Evolutionary conservation across 2,329 filamentous ascomycete species (phyloP).

Genomic region (Zelopaecilomyces penicillatus): DNA sequence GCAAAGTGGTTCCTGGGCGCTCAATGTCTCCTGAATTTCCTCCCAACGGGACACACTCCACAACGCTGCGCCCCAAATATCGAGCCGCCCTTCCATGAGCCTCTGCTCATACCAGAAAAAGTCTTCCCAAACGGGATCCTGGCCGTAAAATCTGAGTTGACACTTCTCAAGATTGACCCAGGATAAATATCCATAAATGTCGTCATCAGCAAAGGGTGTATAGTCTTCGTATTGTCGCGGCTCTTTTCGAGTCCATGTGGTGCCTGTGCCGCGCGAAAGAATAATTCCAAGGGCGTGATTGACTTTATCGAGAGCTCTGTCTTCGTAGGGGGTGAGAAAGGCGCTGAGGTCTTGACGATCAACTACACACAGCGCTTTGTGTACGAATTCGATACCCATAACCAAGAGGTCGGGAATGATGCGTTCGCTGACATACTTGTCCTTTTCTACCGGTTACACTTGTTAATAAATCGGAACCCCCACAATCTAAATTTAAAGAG

Average conservation of each 20-base stretch:
- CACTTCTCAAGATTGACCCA: conserved; percentile 6
- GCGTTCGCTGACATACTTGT: conserved; percentile 2
- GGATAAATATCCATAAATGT: not conserved
- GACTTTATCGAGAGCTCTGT: not conserved
- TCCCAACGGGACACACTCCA: conserved; percentile 10
- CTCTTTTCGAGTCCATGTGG: conserved; percentile 7
- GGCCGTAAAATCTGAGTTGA: not conserved
- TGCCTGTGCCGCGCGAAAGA: conserved; percentile 4
- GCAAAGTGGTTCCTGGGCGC: not conserved
- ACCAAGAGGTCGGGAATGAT: conserved; percentile 7
- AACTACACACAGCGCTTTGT: conserved; percentile 5
- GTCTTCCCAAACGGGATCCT: not conserved
- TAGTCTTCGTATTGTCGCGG: conserved; percentile 1
- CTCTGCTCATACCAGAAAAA: conserved; percentile 1
- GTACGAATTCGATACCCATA: conserved; percentile 5
- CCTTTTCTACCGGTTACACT: not conserved
- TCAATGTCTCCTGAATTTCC: conserved; percentile 4
- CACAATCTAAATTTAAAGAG: too few relatives aligned
- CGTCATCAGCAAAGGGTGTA: conserved; percentile 3
- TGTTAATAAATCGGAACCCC: not conserved
- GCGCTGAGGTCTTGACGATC: not conserved
- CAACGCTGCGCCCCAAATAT: conserved; percentile 8
- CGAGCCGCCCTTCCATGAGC: conserved; percentile 8
- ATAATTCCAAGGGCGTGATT: conserved; percentile 7
- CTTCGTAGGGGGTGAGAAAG: conserved; percentile 3